phyloP scores from a whole-genome alignment of 2,329 filamentous ascomycete genomes.

The Fusarium transvaalense region DNA sequence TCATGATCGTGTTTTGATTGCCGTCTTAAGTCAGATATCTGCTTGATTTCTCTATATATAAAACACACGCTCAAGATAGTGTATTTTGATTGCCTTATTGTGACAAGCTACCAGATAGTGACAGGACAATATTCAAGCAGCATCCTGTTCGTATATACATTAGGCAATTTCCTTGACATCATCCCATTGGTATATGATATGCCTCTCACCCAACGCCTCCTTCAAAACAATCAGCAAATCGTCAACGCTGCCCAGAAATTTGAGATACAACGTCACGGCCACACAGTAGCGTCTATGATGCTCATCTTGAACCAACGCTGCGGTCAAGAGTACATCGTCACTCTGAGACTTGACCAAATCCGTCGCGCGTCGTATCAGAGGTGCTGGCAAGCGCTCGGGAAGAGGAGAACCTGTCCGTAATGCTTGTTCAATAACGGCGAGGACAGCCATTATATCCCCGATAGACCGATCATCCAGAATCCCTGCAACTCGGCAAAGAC shows the following conservation, averaged over 20 bases:
- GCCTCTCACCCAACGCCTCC: constrained; percentile 57
- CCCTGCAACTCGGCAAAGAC: constrained; percentile 55
- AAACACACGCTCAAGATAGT: too few relatives aligned
- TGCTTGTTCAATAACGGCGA: constrained; percentile 61
- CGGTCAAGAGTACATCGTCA: constrained; percentile 49
- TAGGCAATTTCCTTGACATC: constrained; percentile 23
- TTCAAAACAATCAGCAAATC: constrained; percentile 61
- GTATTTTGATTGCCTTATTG: too few relatives aligned
- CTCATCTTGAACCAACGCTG: constrained; percentile 55
- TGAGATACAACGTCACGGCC: constrained; percentile 59
- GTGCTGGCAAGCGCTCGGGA: constrained; percentile 62
- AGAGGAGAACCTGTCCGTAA: constrained; percentile 62
- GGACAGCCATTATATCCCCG: constrained; percentile 64
- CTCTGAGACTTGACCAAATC: constrained; percentile 43
- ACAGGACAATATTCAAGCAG: too few relatives aligned
- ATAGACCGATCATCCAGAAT: constrained; percentile 59
- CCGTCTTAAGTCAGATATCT: too few relatives aligned
- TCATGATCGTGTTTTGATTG: too few relatives aligned
- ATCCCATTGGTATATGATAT: constrained; percentile 51
- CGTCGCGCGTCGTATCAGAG: constrained; percentile 56
- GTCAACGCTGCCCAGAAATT: constrained; percentile 58
- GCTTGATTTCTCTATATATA: too few relatives aligned
- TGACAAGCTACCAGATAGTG: too few relatives aligned
- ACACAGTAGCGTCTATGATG: constrained; percentile 62
- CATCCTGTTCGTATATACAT: accelerated